Base-by-base conservation (phyloP, 1,284 basidiomycete genomes). In the Papiliotrema fonsecae region DNA sequence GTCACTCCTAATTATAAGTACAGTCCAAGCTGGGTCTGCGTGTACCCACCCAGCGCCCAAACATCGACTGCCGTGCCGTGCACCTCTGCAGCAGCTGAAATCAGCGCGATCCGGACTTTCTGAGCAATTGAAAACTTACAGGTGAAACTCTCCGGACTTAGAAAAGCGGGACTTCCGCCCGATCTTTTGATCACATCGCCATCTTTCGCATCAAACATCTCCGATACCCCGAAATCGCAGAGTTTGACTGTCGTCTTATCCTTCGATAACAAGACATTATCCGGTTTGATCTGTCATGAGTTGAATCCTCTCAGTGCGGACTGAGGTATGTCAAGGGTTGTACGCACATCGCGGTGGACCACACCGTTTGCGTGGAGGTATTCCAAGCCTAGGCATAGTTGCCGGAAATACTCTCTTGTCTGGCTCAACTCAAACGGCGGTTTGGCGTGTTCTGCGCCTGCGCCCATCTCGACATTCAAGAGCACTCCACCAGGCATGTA, bases 151-250 rank as follows among this genome's bases (percentile, higher is more conserved):
- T 80, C 79, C 0, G 80, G 80, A 47, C 76, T 76, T 69, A 80
- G 77, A 58, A 80, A 81, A 0, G 79, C 80, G 0, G 80, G 79
- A 60, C 74, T 77, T 0, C 80, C 80, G 0, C 70, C 76, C 19
- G 70, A 68, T 46, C 75, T 70, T 50, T 68, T 68, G 54, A 77
- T 67, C 30, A 61, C 58, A 57, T 78, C 76, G 47, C 78, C 75
- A 13, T 71, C 73, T 0, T 65, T 60, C 24, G 69, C 66, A 7
- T 61, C 56, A 48, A 80, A 79, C 72, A 81, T 78, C 49, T 81
- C 78, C 1, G 77, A 78, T 0, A 81, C 77, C 26, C 80, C 80
- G 62, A 81, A 81, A 55, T 80, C 78, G 56, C 76, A 79, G 41
- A 81, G 70, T 61, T 81, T 81, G 67, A 78, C 78, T 10, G 66